Evolutionary conservation across 2,329 filamentous ascomycete species (phyloP), one percentile per base, ranked within the genome.

Genomic region (Phyllachora maydis): DNA sequence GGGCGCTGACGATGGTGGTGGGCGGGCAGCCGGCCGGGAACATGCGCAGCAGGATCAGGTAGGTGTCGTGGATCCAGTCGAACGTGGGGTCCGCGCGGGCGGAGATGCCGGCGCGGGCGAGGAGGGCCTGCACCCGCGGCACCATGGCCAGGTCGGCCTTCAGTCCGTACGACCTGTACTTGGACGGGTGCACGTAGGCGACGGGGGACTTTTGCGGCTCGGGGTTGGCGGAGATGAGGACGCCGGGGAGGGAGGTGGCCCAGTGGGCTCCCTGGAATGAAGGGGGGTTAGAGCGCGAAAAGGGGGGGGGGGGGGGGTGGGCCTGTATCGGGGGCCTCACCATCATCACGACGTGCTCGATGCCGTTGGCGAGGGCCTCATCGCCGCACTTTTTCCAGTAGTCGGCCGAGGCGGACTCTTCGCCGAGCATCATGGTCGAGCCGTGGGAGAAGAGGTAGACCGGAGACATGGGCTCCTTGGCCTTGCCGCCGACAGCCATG

Each of bases 61-160:
- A 76, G 0, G 65, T 72, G 41, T 77, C 71, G 47, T 77, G 69
- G 38, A 76, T 75, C 70, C 69, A 76, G 36, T 75, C 63, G 32
- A 76, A 76, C 0, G 37, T 50, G 0, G 51, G 34, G 36, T 74
- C 67, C 2, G 41, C 45, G 4, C 42, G 37, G 2, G 55, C 63
- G 16, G 62, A 49, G 42, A 74, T 61, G 6, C 67, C 66, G 2
- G 53, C 50, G 3, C 39, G 36, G 4, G 42, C 32, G 2, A 75
- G 50, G 24, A 65, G 44, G 1, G 42, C 32, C 21, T 70, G 50
- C 35, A 59, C 61, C 6, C 47, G 45, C 11, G 56, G 40, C 1
- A 52, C 56, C 7, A 52, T 64, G 4, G 43, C 35, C 2, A 74
- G 46, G 40, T 76, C 69, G 0, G 69, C 57, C 20, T 56, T 56